Evolutionary conservation across 2,329 filamentous ascomycete genomes (phyloP).

Genomic region (Annulohypoxylon truncatum): DNA sequence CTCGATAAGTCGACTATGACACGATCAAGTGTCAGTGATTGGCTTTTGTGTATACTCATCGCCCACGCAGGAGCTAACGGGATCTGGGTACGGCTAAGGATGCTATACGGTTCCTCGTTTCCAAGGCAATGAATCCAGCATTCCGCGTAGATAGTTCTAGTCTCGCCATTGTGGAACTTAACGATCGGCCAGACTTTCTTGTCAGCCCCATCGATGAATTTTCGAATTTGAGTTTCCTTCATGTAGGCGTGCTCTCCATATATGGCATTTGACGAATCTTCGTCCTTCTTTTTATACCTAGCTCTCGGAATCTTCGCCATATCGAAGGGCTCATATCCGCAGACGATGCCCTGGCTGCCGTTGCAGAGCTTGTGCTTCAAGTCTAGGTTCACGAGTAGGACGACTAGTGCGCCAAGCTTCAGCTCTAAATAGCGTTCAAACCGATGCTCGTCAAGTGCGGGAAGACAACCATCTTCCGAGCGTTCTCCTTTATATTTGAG

Average conservation of each 20-base stretch:
- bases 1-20: conserved; percentile 62
- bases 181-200: conserved; percentile 59
- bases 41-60: conserved; percentile 68
- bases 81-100: conserved; percentile 65
- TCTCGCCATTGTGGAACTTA: conserved; percentile 57
- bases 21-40: conserved; percentile 68
- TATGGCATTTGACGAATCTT: not conserved
- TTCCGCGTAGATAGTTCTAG: conserved; percentile 59
- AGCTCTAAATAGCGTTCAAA: conserved; percentile 55
- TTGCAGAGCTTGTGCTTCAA: conserved; percentile 52
- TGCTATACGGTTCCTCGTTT: conserved; percentile 55
- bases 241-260: not conserved
- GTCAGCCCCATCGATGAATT: not conserved
- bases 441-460: conserved; percentile 53
- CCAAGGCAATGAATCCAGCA: conserved; percentile 59
- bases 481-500: conserved; percentile 31
- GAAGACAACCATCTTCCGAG: conserved; percentile 35
- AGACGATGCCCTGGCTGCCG: conserved; percentile 55
- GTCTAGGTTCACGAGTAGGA: conserved; percentile 47
- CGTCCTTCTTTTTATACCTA: conserved; percentile 3
- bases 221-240: not conserved
- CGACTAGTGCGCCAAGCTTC: conserved; percentile 59
- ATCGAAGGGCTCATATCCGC: conserved; percentile 52
- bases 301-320: conserved; percentile 24
- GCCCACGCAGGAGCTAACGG: conserved; percentile 68